These are phyloP conservation scores for Prunus davidiana DNA, from an alignment of 306 rosid genomes.

Conservation along the genomic window DNA sequence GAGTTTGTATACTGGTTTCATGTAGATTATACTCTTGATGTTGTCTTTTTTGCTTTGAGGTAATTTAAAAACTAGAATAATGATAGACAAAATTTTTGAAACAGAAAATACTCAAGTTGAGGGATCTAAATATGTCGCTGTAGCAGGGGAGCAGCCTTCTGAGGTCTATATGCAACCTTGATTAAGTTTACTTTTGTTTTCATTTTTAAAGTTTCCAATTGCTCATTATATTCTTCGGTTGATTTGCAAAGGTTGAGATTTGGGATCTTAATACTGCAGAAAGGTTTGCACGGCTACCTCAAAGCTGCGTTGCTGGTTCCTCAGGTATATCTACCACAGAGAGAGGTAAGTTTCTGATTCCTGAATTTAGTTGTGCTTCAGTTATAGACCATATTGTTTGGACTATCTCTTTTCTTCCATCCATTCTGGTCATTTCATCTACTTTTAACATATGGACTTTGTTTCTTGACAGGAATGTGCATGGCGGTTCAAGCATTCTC, in stretches of 20 bases:
- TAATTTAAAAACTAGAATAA: constrained; percentile 1
- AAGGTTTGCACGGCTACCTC: constrained; percentile 54
- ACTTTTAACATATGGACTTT: constrained; percentile 16
- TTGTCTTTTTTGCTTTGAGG: constrained; percentile 3
- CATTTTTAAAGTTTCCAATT: not conserved
- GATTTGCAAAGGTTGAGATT: constrained; percentile 67
- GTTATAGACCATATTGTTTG: not conserved
- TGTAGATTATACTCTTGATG: constrained; percentile 16
- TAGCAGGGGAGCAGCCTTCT: constrained; percentile 78
- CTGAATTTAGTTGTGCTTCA: not conserved
- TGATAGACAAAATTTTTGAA: constrained; percentile 20
- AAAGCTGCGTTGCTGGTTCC: constrained; percentile 35
- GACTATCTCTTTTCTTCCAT: not conserved
- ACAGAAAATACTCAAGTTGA: constrained; percentile 34
- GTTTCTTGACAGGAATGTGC: constrained; percentile 78
- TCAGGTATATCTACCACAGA: constrained; percentile 41
- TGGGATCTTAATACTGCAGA: constrained; percentile 88
- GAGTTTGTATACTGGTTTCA: constrained; percentile 9
- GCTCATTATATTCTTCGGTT: constrained; percentile 28
- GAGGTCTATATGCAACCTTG: constrained; percentile 48
- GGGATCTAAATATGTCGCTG: constrained; percentile 56
- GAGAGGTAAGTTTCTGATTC: constrained; percentile 42
- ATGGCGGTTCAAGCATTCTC: constrained; percentile 88
- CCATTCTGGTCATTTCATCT: not conserved
- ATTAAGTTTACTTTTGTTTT: constrained; percentile 1